phyloP scores from a whole-genome alignment of 2,329 filamentous ascomycete species.

The Davidsoniella australis region DNA sequence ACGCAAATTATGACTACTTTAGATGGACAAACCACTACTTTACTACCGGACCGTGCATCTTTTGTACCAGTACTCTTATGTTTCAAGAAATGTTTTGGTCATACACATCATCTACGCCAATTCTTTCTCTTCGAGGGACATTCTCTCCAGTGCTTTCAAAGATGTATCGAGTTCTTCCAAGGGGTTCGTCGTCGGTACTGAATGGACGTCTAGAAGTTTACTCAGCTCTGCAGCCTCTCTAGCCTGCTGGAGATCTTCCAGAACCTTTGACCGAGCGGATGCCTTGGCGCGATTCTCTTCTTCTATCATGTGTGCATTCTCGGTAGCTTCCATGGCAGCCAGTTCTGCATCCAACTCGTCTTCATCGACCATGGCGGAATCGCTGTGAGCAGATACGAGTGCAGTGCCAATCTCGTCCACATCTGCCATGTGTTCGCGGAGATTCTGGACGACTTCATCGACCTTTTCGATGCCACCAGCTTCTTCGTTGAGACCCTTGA shows the following conservation, averaged over 20 bases:
- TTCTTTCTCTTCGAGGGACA: conserved; percentile 22
- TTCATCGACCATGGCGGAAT: conserved; percentile 48
- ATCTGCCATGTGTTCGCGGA: conserved; percentile 65
- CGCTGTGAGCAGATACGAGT: conserved; percentile 42
- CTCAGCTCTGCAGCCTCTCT: conserved; percentile 32
- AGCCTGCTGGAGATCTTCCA: conserved; percentile 21
- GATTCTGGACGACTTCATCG: conserved; percentile 54
- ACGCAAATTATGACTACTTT: too few relatives aligned
- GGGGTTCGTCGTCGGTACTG: conserved; percentile 4
- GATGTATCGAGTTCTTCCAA: conserved; percentile 16
- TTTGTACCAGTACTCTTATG: too few relatives aligned
- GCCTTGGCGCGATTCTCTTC: conserved; percentile 27
- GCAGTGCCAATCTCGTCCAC: conserved; percentile 69
- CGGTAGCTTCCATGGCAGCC: conserved; percentile 50
- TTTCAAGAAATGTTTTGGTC: background rate
- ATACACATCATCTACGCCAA: conserved; percentile 7
- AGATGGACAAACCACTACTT: too few relatives aligned
- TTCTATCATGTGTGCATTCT: conserved; percentile 30
- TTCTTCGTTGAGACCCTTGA: conserved; percentile 56
- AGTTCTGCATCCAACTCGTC: conserved; percentile 77
- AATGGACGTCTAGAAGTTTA: conserved; percentile 25
- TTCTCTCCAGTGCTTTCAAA: conserved; percentile 21
- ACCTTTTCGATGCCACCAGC: conserved; percentile 63
- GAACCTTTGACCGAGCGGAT: conserved; percentile 22
- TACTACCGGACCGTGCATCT: too few relatives aligned